Base-by-base conservation (phyloP, 2,329 filamentous ascomycete species). In the Paraphoma chrysanthemicola region DNA sequence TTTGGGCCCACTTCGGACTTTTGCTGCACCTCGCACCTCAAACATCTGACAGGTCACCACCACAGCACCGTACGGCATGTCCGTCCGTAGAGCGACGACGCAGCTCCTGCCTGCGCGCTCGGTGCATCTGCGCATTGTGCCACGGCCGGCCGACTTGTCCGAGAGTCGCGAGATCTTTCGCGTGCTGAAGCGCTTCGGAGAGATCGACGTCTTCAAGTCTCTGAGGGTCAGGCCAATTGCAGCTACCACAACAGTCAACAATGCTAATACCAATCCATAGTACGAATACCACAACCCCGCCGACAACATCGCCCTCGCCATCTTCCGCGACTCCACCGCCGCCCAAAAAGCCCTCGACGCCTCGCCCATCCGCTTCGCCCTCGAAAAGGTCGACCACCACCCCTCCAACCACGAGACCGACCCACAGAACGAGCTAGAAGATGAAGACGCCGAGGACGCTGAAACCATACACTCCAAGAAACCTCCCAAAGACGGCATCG, bases 121-220 rank as follows among this genome's bases (percentile, higher is more conserved):
- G 9, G 72, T 84, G 7, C 80, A 83, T 58, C 55, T 84, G 53
- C 75, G 76, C 52, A 79, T 83, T 51, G 68, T 76, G 16, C 82
- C 82, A 4, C 78, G 80, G 1, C 80, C 80, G 0, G 71, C 79
- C 23, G 80, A 79, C 59, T 64, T 84, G 28, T 76, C 75, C n/a
- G 81, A 84, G 53, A 82, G 80, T 52, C 77, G 81, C 44, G 78
- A 82, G 62, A 77, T 85, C 41, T 69, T 82, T 42, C 77, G 78
- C 38, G 68, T 83, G 50, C 68, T 83, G 51, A 78, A 81, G 58
- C 74, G 77, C 50, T 84, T 81, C 59, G 82, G 82, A 39, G 79
- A 82, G 48, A 73, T 85, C 44, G 77, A 77, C 59, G 78, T 78
- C 60, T 84, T 77, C 72, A 78, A 78, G 60, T 77, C 76, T 60